Evolutionary conservation across 75 land plant genomes (phyloP).

Genomic region (Gnetum montanum): DNA sequence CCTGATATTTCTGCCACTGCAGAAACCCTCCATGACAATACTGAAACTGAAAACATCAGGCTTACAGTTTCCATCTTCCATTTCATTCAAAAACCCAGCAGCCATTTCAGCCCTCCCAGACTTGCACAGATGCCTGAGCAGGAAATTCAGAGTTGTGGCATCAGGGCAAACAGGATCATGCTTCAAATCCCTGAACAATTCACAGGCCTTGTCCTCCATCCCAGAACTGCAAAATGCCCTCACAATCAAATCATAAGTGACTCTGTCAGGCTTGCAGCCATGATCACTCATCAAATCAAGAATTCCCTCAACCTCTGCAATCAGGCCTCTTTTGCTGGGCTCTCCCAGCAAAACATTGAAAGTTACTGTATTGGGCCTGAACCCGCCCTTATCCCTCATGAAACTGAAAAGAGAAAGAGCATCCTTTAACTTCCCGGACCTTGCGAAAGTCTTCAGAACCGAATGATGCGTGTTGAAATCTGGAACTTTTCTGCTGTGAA

Average conservation of each 20-base stretch:
- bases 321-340: conserved; percentile 10
- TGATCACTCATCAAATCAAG: conserved; percentile 29
- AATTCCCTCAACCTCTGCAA: conserved; percentile 8
- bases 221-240: conserved; percentile 37
- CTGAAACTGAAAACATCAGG: conserved; percentile 63
- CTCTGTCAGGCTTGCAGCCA: conserved; percentile 36
- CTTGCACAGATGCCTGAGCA: conserved; percentile 35
- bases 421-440: background rate
- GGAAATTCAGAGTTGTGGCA: conserved; percentile 37
- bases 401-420: conserved; percentile 29
- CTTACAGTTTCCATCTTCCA: conserved; percentile 2
- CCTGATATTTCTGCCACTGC: conserved; percentile 20
- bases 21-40: conserved; percentile 49
- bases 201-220: conserved; percentile 40
- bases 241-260: conserved; percentile 47
- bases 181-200: conserved; percentile 29
- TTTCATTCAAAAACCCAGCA: conserved; percentile 21
- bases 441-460: background rate
- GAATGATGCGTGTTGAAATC: background rate
- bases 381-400: conserved; percentile 19
- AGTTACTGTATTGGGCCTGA: conserved; percentile 26
- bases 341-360: conserved; percentile 33
- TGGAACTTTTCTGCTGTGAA: background rate
- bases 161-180: conserved; percentile 18
- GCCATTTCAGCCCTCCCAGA: conserved; percentile 13